A percentile compares a stretch with the other conserved stretches of the same genome.
Evolutionary conservation across 73 alveolate species (phyloP).

Genomic region (Stentor roeselii): DNA sequence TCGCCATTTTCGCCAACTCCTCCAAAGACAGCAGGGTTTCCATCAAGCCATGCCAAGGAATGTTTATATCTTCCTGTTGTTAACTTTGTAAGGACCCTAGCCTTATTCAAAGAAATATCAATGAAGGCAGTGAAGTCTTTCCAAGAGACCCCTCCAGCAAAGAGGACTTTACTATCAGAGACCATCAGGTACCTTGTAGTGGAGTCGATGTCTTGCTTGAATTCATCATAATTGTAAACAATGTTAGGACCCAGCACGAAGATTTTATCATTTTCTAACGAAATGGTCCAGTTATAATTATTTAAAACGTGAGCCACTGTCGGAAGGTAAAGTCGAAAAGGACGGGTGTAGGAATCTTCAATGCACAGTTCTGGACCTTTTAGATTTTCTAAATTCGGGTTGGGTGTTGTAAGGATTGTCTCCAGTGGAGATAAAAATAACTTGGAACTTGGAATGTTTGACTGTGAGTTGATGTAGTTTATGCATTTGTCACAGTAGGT

Average conservation of each 20-base stretch:
- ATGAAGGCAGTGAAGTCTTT: background rate
- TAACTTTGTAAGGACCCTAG: background rate
- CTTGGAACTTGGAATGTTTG: background rate
- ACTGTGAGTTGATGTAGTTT: background rate
- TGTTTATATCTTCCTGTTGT: background rate
- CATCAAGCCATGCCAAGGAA: background rate
- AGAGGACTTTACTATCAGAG: background rate
- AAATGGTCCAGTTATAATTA: background rate
- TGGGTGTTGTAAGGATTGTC: background rate
- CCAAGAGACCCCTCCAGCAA: background rate
- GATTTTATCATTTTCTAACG: background rate
- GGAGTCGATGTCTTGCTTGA: background rate
- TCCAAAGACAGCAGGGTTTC: background rate
- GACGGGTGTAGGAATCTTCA: background rate
- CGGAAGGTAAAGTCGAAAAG: background rate
- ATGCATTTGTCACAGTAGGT: background rate
- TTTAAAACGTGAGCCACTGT: background rate
- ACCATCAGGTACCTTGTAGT: background rate
- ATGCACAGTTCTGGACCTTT: background rate
- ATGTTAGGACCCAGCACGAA: background rate
- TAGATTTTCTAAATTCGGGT: background rate
- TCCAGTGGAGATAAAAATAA: background rate
- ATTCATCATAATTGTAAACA: background rate
- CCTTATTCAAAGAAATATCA: background rate
- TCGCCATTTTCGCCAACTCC: background rate